Conservation (phyloP, 2,329 filamentous ascomycete genomes). For the Hypoxylon sp. region DNA sequence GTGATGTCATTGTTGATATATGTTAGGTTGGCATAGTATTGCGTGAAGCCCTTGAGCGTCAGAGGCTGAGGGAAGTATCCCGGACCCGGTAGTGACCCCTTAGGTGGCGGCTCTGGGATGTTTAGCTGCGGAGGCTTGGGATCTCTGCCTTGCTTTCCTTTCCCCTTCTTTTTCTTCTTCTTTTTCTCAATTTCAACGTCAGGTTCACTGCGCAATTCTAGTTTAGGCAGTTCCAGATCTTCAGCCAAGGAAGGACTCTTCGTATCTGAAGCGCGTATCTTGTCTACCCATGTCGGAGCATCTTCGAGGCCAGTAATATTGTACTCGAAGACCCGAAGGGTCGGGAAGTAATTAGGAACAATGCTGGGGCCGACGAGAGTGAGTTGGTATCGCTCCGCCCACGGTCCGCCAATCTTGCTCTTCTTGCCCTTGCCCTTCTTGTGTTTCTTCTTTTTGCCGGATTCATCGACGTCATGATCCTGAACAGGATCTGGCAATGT, state of each 20-base stretch:
- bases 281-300: slow-evolving; percentile 59
- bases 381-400: slow-evolving; percentile 86
- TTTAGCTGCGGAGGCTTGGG: slow-evolving; percentile 71
- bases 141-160: slow-evolving; percentile 62
- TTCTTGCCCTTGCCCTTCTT: slow-evolving; percentile 61
- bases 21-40: slow-evolving; percentile 96
- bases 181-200: slow-evolving; percentile 54
- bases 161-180: slow-evolving; percentile 61
- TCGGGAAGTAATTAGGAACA: slow-evolving; percentile 93
- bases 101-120: slow-evolving; percentile 79
- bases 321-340: slow-evolving; percentile 91
- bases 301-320: slow-evolving; percentile 84
- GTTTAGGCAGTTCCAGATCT: slow-evolving; percentile 27
- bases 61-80: slow-evolving; percentile 90
- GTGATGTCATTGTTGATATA: slow-evolving; percentile 81
- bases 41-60: slow-evolving; percentile 82
- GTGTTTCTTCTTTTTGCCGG: slow-evolving; percentile 64
- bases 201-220: slow-evolving; percentile 47
- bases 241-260: not conserved
- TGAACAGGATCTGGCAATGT: slow-evolving; percentile 71
- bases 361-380: slow-evolving; percentile 87
- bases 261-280: slow-evolving; percentile 24
- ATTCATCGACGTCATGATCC: slow-evolving; percentile 48
- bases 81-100: slow-evolving; percentile 81
- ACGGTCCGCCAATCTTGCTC: slow-evolving; percentile 81